Evolutionary conservation across 768 basidiomycete genomes (phyloP).

Genomic region (Phaeolepiota aurea): DNA sequence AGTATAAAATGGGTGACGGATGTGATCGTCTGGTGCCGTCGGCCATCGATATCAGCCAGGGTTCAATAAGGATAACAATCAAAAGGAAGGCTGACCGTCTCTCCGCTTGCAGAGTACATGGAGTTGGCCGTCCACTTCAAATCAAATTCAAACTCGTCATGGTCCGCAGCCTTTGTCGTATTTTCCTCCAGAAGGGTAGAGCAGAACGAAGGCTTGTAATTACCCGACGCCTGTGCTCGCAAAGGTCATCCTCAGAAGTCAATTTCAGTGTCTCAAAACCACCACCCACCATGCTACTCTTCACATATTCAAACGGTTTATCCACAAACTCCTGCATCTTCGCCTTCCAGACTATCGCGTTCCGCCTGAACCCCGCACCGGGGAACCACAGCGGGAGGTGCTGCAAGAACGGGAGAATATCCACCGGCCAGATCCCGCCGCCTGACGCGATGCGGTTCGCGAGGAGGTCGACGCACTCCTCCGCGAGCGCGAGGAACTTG

Average conservation of each 20-base stretch:
- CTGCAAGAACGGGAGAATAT: conserved; percentile 41
- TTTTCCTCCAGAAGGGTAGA: conserved; percentile 50
- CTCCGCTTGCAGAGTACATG: conserved; percentile 63
- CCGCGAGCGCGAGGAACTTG: conserved; percentile 29
- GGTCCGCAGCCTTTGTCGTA: conserved; percentile 21
- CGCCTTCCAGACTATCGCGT: conserved; percentile 53
- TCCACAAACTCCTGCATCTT: conserved; percentile 60
- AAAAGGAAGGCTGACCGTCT: conserved; percentile 37
- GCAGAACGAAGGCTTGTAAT: conserved; percentile 30
- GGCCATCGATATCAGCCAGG: not conserved
- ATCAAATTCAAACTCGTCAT: conserved; percentile 46
- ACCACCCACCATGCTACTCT: conserved; percentile 44
- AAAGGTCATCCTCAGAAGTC: conserved; percentile 5
- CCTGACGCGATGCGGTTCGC: conserved; percentile 31
- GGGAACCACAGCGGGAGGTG: conserved; percentile 61
- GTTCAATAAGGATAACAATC: conserved; percentile 2
- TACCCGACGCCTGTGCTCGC: conserved; percentile 33
- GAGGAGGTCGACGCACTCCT: conserved; percentile 33
- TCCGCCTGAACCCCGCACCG: conserved; percentile 56
- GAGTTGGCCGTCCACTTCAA: conserved; percentile 80
- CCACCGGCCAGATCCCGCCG: conserved; percentile 41
- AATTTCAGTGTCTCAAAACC: conserved; percentile 6
- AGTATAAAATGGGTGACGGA: conserved; percentile 53
- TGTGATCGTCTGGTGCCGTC: conserved; percentile 54
- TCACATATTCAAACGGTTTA: conserved; percentile 50